phyloP scores from a whole-genome alignment of 306 rosid species.

The Medicago ruthenica region DNA sequence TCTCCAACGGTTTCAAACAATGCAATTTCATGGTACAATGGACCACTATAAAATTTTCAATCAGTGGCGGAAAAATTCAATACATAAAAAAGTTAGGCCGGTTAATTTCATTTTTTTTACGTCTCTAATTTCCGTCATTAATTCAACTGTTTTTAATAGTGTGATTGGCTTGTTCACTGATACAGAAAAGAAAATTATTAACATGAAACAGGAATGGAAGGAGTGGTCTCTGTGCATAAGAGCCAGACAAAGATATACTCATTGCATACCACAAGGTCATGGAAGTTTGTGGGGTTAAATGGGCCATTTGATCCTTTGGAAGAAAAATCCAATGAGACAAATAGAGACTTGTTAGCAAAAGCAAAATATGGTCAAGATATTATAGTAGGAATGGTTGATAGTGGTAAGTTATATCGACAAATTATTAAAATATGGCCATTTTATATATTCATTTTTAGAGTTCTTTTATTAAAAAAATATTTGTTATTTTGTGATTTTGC shows the following conservation, averaged over 20 bases:
- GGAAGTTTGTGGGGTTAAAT: conserved; percentile 60
- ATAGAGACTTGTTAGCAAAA: conserved; percentile 52
- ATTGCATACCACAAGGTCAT: conserved; percentile 68
- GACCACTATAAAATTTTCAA: background rate
- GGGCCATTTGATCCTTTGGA: conserved; percentile 36
- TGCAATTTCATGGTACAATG: background rate
- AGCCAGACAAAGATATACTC: conserved; percentile 50
- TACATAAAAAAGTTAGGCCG: no score
- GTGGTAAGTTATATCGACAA: conserved; percentile 48
- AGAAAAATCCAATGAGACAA: conserved; percentile 22
- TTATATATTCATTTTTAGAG: no score
- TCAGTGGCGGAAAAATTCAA: no score
- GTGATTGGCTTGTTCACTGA: background rate
- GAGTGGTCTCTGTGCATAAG: conserved; percentile 50
- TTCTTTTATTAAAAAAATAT: no score
- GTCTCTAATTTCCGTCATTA: background rate
- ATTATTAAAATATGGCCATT: no score
- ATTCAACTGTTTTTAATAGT: background rate
- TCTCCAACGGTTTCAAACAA: background rate
- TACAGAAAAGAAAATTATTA: background rate
- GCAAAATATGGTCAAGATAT: conserved; percentile 67
- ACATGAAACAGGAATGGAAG: conserved; percentile 60
- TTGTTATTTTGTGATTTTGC: no score
- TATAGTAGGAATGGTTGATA: conserved; percentile 75
- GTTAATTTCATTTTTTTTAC: background rate